These are phyloP conservation scores for Podila epigama DNA, from an alignment of 192 early-diverging fungal genomes.

Conservation along the genomic window DNA sequence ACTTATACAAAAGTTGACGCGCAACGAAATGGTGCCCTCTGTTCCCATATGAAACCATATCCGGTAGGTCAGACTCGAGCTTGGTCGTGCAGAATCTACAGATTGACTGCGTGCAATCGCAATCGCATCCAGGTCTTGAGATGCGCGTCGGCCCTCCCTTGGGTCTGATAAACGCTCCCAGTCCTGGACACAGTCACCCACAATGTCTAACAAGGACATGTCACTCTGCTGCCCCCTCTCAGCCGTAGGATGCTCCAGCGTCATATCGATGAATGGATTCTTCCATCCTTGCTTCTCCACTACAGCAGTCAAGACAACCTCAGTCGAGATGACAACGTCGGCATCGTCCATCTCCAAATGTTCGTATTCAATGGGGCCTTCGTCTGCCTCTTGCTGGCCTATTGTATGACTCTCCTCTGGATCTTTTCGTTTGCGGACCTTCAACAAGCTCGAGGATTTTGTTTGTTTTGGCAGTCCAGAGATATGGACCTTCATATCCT, in stretches of 20 bases:
- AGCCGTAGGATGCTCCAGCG: background rate
- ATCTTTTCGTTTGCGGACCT: conserved; percentile 38
- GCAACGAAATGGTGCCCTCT: conserved; percentile 11
- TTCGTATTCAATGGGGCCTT: conserved; percentile 20
- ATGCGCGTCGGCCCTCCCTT: background rate
- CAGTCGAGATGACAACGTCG: conserved; percentile 23
- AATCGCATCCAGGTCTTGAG: background rate
- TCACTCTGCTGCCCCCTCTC: conserved; percentile 8
- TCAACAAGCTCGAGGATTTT: conserved; percentile 24
- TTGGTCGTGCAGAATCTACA: too few species aligned
- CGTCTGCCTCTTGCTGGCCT: background rate
- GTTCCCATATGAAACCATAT: conserved; percentile 37
- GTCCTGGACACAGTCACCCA: conserved; percentile 20
- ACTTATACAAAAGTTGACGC: conserved; percentile 12
- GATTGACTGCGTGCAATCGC: too few species aligned
- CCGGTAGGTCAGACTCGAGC: conserved; percentile 6
- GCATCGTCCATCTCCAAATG: conserved; percentile 42
- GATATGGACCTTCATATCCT: conserved; percentile 26
- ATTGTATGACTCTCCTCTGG: conserved; percentile 29
- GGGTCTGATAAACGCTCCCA: conserved; percentile 11
- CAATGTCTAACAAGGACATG: conserved; percentile 13
- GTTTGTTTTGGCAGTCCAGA: conserved; percentile 28
- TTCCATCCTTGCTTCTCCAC: conserved; percentile 38
- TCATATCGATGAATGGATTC: conserved; percentile 28
- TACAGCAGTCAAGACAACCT: conserved; percentile 1